Percentiles rank a stretch among this genome's conserved stretches.
These are phyloP conservation scores for Wickerhamomyces silvicola DNA, from an alignment of 805 yeast genomes.

Conservation along the genomic window DNA sequence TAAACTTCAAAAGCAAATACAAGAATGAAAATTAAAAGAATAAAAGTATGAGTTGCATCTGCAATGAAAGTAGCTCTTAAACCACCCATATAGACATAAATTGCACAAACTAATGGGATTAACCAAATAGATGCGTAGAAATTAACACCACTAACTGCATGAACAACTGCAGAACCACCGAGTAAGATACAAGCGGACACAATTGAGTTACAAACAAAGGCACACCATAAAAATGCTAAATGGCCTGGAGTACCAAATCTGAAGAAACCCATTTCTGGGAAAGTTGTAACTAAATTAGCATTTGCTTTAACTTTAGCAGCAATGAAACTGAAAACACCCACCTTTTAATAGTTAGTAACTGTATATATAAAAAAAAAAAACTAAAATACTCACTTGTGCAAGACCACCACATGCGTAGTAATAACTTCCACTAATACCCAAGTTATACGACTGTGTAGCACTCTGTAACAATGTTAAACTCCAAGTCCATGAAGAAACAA, in stretches of 20 bases:
- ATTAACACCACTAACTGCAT: conserved; percentile 37
- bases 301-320: conserved; percentile 31
- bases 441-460: conserved; percentile 24
- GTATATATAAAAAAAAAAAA: background rate
- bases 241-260: conserved; percentile 37
- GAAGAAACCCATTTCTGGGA: conserved; percentile 33
- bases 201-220: conserved; percentile 34
- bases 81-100: conserved; percentile 47
- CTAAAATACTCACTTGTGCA: background rate
- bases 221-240: conserved; percentile 31
- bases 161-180: conserved; percentile 39
- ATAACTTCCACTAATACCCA: conserved; percentile 27
- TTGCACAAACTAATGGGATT: conserved; percentile 41
- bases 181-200: conserved; percentile 35
- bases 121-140: conserved; percentile 40
- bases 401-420: conserved; percentile 21
- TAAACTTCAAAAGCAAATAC: conserved; percentile 22
- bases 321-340: conserved; percentile 29
- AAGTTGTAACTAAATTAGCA: conserved; percentile 33
- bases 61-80: conserved; percentile 46
- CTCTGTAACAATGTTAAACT: conserved; percentile 25
- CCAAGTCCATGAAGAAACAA: conserved; percentile 38
- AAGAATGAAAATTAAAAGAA: conserved; percentile 34
- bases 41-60: conserved; percentile 44
- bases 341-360: conserved; percentile 8